phyloP scores from a whole-genome alignment of 148 eudicot species.

The Nepenthes gracilis region DNA sequence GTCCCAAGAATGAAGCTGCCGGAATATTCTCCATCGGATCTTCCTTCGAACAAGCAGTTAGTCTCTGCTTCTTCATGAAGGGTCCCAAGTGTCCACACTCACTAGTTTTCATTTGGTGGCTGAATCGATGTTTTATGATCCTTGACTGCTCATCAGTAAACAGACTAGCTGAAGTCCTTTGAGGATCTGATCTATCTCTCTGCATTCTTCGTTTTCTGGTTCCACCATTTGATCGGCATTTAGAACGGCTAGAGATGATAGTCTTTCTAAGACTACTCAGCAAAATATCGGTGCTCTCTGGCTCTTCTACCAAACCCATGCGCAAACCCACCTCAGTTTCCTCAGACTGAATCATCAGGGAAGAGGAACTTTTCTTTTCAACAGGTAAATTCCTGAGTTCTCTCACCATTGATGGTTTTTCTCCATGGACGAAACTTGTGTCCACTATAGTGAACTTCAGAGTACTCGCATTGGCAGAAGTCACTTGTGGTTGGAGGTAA shows the following conservation, averaged over 20 bases:
- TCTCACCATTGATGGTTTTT: conserved; percentile 5
- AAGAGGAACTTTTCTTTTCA: conserved; percentile 1
- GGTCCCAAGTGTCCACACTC: not conserved
- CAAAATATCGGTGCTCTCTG: not conserved
- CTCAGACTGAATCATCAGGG: not conserved
- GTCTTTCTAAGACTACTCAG: not conserved
- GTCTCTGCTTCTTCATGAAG: conserved; percentile 7
- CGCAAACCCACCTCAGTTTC: conserved; percentile 4
- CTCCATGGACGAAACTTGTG: conserved; percentile 12
- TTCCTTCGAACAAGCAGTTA: conserved; percentile 6
- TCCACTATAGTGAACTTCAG: conserved; percentile 19
- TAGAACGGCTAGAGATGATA: not conserved
- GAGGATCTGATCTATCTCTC: not conserved
- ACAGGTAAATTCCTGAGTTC: conserved; percentile 17
- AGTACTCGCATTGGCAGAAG: not conserved
- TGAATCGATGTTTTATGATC: not conserved
- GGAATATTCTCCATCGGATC: not conserved
- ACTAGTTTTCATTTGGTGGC: not conserved
- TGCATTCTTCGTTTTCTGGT: not conserved
- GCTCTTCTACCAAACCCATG: not conserved
- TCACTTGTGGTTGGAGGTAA: conserved; percentile 6
- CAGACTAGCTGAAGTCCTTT: not conserved
- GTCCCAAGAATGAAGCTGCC: not conserved
- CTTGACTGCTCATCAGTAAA: not conserved
- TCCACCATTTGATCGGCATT: conserved; percentile 1